Evolutionary conservation across 2,329 filamentous ascomycete species (phyloP).

Genomic region (Talaromyces sp.): DNA sequence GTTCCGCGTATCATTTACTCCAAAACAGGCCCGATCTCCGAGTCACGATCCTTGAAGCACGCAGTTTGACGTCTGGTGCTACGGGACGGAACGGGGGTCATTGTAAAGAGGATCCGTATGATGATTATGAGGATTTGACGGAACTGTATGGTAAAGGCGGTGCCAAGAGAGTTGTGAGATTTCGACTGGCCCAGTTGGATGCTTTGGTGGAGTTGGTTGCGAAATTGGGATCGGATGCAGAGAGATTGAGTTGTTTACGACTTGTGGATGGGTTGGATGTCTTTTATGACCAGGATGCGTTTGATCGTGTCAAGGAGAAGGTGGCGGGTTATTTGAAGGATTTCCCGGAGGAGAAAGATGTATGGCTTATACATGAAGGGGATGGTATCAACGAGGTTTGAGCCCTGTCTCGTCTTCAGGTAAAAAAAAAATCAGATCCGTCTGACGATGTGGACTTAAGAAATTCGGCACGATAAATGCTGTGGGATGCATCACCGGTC

Average conservation of each 20-base stretch:
- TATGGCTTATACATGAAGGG: slow-evolving; percentile 13
- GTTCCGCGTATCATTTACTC: slow-evolving; percentile 29
- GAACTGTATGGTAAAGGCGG: slow-evolving; percentile 24
- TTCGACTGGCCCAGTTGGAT: slow-evolving; percentile 20
- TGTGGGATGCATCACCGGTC: slow-evolving; percentile 20
- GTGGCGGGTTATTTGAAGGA: slow-evolving; percentile 8
- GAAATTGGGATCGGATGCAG: slow-evolving; percentile 5
- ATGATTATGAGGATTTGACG: slow-evolving; percentile 76
- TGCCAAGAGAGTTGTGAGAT: slow-evolving; percentile 34
- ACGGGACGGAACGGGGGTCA: slow-evolving; percentile 37
- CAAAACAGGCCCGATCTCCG: slow-evolving; percentile 21
- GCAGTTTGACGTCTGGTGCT: slow-evolving; percentile 32
- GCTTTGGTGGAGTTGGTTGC: slow-evolving; percentile 12
- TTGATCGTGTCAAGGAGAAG: slow-evolving; percentile 9
- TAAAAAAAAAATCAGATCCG: neutral
- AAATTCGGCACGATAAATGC: slow-evolving; percentile 17
- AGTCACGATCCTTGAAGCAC: slow-evolving; percentile 33
- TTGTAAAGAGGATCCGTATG: slow-evolving; percentile 59
- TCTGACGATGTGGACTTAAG: neutral
- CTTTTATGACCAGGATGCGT: slow-evolving; percentile 13
- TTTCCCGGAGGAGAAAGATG: slow-evolving; percentile 14
- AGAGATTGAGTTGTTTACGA: slow-evolving; percentile 3
- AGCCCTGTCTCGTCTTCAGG: neutral
- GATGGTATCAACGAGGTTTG: slow-evolving; percentile 19
- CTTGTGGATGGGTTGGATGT: slow-evolving; percentile 15